phyloP scores from a whole-genome alignment of 2,329 filamentous ascomycete genomes.

The Xylaria sp. region DNA sequence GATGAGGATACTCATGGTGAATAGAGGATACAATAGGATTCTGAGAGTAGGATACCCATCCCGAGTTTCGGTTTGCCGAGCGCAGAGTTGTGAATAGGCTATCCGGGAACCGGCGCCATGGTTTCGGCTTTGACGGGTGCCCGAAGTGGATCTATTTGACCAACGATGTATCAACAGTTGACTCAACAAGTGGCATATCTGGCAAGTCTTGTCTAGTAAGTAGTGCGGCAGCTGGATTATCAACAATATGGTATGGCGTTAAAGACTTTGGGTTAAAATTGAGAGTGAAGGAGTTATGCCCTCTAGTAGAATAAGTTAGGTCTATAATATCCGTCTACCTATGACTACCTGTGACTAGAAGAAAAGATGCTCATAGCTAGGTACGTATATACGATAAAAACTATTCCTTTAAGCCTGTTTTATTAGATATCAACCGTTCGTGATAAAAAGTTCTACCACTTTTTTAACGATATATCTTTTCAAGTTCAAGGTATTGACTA shows the following conservation, averaged over 20 bases:
- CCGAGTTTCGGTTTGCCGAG: slow-evolving; percentile 11
- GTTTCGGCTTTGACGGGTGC: slow-evolving; percentile 10
- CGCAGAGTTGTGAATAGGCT: slow-evolving; percentile 7
- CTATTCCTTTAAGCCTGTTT: too few relatives aligned
- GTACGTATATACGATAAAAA: too few relatives aligned
- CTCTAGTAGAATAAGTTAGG: too few relatives aligned
- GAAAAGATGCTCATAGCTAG: too few relatives aligned
- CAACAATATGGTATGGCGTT: background rate
- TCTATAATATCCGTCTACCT: too few relatives aligned
- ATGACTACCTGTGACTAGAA: too few relatives aligned
- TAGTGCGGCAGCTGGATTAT: background rate
- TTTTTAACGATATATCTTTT: too few relatives aligned
- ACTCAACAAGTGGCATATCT: background rate
- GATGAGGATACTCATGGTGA: slow-evolving; percentile 1
- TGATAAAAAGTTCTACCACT: too few relatives aligned
- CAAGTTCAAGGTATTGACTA: too few relatives aligned
- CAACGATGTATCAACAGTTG: background rate
- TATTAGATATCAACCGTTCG: too few relatives aligned
- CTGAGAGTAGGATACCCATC: background rate
- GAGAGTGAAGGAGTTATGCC: too few relatives aligned
- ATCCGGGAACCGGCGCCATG: slow-evolving; percentile 14
- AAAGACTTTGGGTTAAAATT: too few relatives aligned
- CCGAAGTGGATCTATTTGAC: background rate
- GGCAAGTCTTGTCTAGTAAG: background rate
- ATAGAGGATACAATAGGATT: background rate